Base-by-base conservation (phyloP, 73 alveolate genomes). In the Diophrys appendiculata region DNA sequence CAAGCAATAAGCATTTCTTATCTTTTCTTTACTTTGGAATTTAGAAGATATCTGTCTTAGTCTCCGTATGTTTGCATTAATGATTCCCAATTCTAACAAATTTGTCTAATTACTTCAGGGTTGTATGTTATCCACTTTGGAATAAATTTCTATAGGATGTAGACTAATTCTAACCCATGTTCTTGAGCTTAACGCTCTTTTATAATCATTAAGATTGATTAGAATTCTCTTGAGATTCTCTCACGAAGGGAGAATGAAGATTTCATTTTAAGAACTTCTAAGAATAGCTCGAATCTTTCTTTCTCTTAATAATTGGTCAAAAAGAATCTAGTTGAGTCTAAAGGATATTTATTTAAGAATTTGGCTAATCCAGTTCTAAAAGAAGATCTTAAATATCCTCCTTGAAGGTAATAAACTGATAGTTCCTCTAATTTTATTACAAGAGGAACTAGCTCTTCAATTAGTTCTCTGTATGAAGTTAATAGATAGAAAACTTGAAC, bases 311-410 rank as follows among this genome's bases (percentile, higher is more conserved):
- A 67, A n/a, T 18, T 3, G n/a, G 52, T 13, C 5, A 31, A 3
- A 79, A 82, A 73, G 60, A n/a, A 32, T n/a, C 60, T 69, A n/a
- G 52, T 27, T 23, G 80, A 31, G 33, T 82, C 90, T n/a, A 25
- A 65, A 1, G 90, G 65, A 28, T 43, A 52, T 65, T 82, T 82
- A 35, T 82, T 82, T 29, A 60, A 82, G 80, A 28, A 82, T 52
- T 82, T 82, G 1, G 79, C 32, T 1, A 82, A 68, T 0, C 90
- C 81, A 28, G 29, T 76, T 74, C 90, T 82, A 26, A 82, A 73
- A n/a, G 60, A 68, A 22, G 78, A 52, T 64, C 64, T 82, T 27
- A 82, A 43, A 24, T 56, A 30, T 28, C 90, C 90, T 0, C 77
- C 29, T 24, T 67, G 25, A n/a, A 67, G 29, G 53, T 23, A 5